Conservation (phyloP, 495 filamentous ascomycete species). For the Xylaria telfairii region DNA sequence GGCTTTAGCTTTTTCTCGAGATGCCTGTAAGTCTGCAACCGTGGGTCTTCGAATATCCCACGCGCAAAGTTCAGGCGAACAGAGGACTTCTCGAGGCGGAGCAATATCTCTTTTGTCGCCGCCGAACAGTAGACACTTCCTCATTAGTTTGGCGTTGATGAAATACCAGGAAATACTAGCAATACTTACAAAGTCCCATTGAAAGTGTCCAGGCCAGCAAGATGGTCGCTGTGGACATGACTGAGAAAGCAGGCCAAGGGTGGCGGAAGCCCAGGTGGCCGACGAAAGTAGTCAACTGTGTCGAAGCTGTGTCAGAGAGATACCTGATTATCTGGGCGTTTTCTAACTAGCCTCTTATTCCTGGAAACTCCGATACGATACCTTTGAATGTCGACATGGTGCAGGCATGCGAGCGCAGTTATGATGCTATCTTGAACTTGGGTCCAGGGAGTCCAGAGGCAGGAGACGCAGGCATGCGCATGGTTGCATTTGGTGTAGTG, state of each 20-base stretch:
- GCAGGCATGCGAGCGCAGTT: neutral
- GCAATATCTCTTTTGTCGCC: slow-evolving; percentile 78
- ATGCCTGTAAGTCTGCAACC: slow-evolving; percentile 73
- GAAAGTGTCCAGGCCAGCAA: slow-evolving; percentile 79
- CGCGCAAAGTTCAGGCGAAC: slow-evolving; percentile 79
- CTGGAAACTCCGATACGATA: slow-evolving; percentile 71
- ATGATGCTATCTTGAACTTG: neutral
- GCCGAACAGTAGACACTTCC: slow-evolving; percentile 82
- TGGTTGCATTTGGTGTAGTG: neutral
- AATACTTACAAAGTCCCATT: slow-evolving; percentile 68
- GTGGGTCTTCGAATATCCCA: slow-evolving; percentile 73
- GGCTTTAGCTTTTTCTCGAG: slow-evolving; percentile 78
- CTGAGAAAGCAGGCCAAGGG: slow-evolving; percentile 89
- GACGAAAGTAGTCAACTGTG: slow-evolving; percentile 83
- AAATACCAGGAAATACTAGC: slow-evolving; percentile 15
- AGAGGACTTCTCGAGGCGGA: slow-evolving; percentile 76
- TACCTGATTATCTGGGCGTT: neutral
- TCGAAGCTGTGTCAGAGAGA: slow-evolving; percentile 6
- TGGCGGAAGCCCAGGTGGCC: slow-evolving; percentile 50
- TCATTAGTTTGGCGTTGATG: slow-evolving; percentile 15
- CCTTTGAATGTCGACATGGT: slow-evolving; percentile 85
- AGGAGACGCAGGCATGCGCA: neutral
- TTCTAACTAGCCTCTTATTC: slow-evolving; percentile 62
- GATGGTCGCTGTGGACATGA: slow-evolving; percentile 93
- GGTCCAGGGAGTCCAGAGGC: neutral